Evolutionary conservation across 2,329 filamentous ascomycete species (phyloP).

Genomic region (Alternaria gansuensis): DNA sequence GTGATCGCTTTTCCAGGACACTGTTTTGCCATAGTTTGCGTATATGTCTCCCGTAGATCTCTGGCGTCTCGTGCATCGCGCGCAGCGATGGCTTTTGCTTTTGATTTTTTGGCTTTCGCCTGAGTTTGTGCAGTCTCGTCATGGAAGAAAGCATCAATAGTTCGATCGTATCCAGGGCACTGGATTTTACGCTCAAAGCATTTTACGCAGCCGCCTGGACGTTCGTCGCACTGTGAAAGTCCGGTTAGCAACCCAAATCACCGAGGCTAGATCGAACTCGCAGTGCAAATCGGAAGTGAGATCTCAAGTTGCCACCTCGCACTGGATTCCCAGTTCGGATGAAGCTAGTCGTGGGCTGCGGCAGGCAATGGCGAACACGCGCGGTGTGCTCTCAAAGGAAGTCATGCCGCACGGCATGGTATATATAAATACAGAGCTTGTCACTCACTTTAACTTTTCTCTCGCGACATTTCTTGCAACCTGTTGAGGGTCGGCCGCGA

Average conservation of each 20-base stretch:
- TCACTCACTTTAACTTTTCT: slow-evolving; percentile 53
- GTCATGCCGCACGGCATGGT: background rate
- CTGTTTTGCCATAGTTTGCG: slow-evolving; percentile 18
- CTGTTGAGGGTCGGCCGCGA: slow-evolving; percentile 46
- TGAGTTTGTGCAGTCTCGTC: slow-evolving; percentile 44
- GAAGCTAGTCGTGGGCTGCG: background rate
- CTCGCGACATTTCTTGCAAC: slow-evolving; percentile 51
- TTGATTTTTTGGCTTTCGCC: slow-evolving; percentile 41
- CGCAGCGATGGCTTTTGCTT: slow-evolving; percentile 42
- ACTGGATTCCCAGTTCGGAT: slow-evolving; percentile 16
- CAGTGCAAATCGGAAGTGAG: background rate
- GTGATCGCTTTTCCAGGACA: slow-evolving; percentile 28
- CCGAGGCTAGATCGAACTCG: background rate
- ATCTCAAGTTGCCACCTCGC: slow-evolving; percentile 3
- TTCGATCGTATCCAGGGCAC: slow-evolving; percentile 48
- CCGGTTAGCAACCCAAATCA: slow-evolving; percentile 6
- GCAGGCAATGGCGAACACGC: background rate
- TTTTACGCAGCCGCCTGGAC: slow-evolving; percentile 38
- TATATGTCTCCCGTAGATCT: slow-evolving; percentile 8
- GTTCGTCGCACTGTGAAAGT: slow-evolving; percentile 44
- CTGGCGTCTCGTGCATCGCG: slow-evolving; percentile 31
- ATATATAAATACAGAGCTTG: background rate
- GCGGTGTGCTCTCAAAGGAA: background rate
- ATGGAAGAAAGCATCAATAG: slow-evolving; percentile 42
- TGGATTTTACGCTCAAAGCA: slow-evolving; percentile 33